Evolutionary conservation across 2,329 filamentous ascomycete genomes (phyloP).

Genomic region (Xylariaceae sp.): DNA sequence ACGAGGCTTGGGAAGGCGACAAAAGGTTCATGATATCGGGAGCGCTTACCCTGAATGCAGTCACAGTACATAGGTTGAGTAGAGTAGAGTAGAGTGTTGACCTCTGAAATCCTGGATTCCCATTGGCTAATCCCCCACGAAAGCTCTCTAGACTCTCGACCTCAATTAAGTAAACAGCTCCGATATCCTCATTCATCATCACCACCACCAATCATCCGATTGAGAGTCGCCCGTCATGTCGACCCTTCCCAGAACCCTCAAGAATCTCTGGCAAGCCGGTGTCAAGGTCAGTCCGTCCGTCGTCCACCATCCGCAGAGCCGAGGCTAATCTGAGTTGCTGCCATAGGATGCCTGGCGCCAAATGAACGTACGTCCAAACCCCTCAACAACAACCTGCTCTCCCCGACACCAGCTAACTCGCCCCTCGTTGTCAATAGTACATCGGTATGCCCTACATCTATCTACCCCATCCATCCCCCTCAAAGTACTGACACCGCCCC

Average conservation of each 20-base stretch:
- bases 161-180: slow-evolving; percentile 18
- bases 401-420: slow-evolving; percentile 22
- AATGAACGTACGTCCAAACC: slow-evolving; percentile 71
- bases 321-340: slow-evolving; percentile 33
- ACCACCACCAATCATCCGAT: slow-evolving; percentile 22
- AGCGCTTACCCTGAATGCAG: no score
- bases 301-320: neutral
- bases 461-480: no score
- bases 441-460: slow-evolving; percentile 43
- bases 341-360: slow-evolving; percentile 83
- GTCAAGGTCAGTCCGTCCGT: slow-evolving; percentile 63
- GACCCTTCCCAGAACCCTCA: slow-evolving; percentile 78
- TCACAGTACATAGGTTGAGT: no score
- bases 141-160: slow-evolving; percentile 12
- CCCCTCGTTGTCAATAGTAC: slow-evolving; percentile 40
- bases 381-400: slow-evolving; percentile 16
- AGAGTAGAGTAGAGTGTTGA: no score
- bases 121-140: slow-evolving; percentile 10
- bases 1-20: no score
- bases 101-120: no score
- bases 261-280: slow-evolving; percentile 83
- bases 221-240: slow-evolving; percentile 65
- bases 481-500: slow-evolving; percentile 20
- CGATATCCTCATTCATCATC: slow-evolving; percentile 13
- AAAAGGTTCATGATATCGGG: no score